These are phyloP conservation scores for Kurtzmaniella quercitrusa DNA, from an alignment of 1,139 yeast genomes.

Conservation along the genomic window DNA sequence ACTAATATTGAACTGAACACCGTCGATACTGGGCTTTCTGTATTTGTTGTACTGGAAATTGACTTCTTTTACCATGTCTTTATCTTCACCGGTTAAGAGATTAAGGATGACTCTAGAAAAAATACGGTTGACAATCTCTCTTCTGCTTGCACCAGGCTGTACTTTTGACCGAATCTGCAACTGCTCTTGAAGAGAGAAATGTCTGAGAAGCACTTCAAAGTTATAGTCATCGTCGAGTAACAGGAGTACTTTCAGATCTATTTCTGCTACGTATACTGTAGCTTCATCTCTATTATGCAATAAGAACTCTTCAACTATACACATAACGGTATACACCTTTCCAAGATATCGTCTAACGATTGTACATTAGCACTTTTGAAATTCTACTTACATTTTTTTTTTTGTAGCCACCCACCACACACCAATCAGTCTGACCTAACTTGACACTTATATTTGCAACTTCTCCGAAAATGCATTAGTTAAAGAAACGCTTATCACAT, in stretches of 20 bases:
- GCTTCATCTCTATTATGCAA: neutral
- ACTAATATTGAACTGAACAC: conserved; percentile 45
- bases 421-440: no score
- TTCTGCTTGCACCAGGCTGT: neutral
- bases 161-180: conserved; percentile 25
- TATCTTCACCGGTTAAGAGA: conserved; percentile 16
- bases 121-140: conserved; percentile 20
- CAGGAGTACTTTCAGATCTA: conserved; percentile 9
- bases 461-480: no score
- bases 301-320: no score
- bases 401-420: no score
- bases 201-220: conserved; percentile 31
- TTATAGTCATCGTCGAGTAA: conserved; percentile 29
- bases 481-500: no score
- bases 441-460: no score
- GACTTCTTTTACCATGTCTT: conserved; percentile 22
- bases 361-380: no score
- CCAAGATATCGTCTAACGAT: no score
- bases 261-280: conserved; percentile 1
- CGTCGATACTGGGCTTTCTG: conserved; percentile 32
- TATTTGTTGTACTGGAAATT: conserved; percentile 21
- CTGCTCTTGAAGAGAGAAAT: conserved; percentile 33
- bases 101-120: conserved; percentile 25
- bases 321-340: no score
- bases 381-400: no score